A percentile compares a stretch with the other conserved stretches of the same genome.
These are phyloP conservation scores for Ophiostoma tasmaniense DNA, from an alignment of 2,329 filamentous ascomycete genomes.

Conservation along the genomic window DNA sequence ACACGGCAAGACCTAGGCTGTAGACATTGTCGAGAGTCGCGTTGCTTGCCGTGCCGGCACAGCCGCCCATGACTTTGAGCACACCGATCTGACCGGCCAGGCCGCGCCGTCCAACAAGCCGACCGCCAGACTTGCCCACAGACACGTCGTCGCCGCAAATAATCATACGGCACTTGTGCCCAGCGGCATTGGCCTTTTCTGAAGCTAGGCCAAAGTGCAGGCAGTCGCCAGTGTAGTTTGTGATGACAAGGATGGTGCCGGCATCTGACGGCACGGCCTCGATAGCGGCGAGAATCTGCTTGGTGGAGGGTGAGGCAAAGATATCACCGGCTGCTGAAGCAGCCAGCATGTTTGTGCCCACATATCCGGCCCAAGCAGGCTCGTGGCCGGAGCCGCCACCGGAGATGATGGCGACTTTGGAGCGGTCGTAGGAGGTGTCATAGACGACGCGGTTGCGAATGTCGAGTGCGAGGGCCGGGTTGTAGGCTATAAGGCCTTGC, in stretches of 20 bases:
- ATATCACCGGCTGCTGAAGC: constrained; percentile 54
- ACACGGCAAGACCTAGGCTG: constrained; percentile 41
- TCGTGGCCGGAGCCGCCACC: constrained; percentile 53
- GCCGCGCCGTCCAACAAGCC: constrained; percentile 52
- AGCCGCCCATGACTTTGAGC: constrained; percentile 47
- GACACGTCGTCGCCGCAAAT: constrained; percentile 59
- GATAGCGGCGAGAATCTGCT: constrained; percentile 53
- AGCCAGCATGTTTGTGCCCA: constrained; percentile 52
- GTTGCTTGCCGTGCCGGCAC: constrained; percentile 31
- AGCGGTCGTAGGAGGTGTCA: constrained; percentile 36
- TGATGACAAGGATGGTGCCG: constrained; percentile 53
- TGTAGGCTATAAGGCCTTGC: constrained; percentile 44
- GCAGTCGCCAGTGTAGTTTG: constrained; percentile 58
- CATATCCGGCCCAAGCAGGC: constrained; percentile 56
- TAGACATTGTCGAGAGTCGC: constrained; percentile 43
- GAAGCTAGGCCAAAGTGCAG: constrained; percentile 53
- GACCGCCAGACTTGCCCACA: constrained; percentile 48
- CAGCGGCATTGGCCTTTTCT: constrained; percentile 47
- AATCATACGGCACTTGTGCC: constrained; percentile 47
- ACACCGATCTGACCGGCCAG: constrained; percentile 54
- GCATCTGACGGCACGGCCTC: constrained; percentile 44
- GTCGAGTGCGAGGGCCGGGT: constrained; percentile 42
- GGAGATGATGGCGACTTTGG: constrained; percentile 43
- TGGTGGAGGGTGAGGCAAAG: constrained; percentile 55
- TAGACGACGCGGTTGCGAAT: constrained; percentile 44